Evolutionary conservation across 2,329 filamentous ascomycete genomes (phyloP).

Genomic region (Rhinocladiella similis): DNA sequence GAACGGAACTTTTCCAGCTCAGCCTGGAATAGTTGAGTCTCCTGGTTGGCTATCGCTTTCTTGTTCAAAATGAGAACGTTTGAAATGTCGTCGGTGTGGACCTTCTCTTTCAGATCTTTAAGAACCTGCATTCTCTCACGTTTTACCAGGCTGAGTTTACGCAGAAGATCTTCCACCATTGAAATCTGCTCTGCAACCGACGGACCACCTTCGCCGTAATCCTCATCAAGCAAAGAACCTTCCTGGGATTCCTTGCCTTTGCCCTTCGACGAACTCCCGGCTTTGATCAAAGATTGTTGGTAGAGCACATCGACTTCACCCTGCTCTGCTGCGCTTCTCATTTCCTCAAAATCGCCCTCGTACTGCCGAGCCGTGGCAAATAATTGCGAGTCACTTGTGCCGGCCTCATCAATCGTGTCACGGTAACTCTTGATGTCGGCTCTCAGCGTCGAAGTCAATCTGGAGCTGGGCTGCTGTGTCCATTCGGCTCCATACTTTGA

Average conservation of each 20-base stretch:
- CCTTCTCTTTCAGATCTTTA: slow-evolving; percentile 97
- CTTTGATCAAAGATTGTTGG: slow-evolving; percentile 79
- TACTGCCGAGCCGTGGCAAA: slow-evolving; percentile 82
- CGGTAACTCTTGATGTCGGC: slow-evolving; percentile 85
- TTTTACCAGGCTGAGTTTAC: slow-evolving; percentile 90
- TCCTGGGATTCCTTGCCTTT: slow-evolving; percentile 64
- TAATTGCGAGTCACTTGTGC: slow-evolving; percentile 80
- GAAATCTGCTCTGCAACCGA: slow-evolving; percentile 88
- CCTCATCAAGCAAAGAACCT: slow-evolving; percentile 83
- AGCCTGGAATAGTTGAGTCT: slow-evolving; percentile 87
- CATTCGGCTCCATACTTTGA: slow-evolving; percentile 95
- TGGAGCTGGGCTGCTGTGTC: slow-evolving; percentile 93
- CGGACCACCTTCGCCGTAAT: slow-evolving; percentile 76
- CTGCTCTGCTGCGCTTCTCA: slow-evolving; percentile 83
- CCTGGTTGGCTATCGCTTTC: slow-evolving; percentile 89
- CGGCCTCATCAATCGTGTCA: slow-evolving; percentile 85
- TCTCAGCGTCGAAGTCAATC: slow-evolving; percentile 82
- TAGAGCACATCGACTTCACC: slow-evolving; percentile 88
- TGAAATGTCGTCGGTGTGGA: slow-evolving; percentile 89
- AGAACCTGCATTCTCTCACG: slow-evolving; percentile 86
- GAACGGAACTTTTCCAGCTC: slow-evolving; percentile 97
- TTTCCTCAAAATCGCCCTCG: slow-evolving; percentile 88
- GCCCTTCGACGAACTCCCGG: slow-evolving; percentile 59
- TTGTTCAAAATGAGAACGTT: slow-evolving; percentile 97
- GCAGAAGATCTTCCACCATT: slow-evolving; percentile 83